Base-by-base conservation (phyloP, 768 basidiomycete genomes). In the Pisolithus tinctorius region DNA sequence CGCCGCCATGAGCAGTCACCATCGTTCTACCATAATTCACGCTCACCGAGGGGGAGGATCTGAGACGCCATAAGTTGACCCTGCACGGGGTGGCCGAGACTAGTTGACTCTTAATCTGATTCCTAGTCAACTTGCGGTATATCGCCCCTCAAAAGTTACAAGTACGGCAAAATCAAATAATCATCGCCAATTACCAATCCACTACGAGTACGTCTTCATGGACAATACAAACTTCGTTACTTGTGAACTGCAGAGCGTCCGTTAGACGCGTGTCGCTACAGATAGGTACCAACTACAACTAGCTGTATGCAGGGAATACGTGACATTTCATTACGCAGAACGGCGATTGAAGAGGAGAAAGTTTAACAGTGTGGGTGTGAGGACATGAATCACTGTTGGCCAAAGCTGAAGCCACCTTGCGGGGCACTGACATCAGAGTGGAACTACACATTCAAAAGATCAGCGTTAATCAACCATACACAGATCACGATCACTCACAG, bases 401-500 rank as follows among this genome's bases (percentile, higher is more conserved):
- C 92, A 65, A 98, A 98, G 66, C 82, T 91, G 81, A 98, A 98
- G 13, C 95, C 95, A 55, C 95, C 94, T 66, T 92, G 88, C 54
- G 95, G 94, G 37, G 87, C 91, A 58, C 79, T 81, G 61, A 91
- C 81, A 69, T 88, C 88, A 46, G 84, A 78, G 65, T 91, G 84
- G 80, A 94, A 93, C 83, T 88, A 58, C 58, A 56, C 54, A 29
- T 49, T 49, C 34, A 48, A 45, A 38, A 43, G 20, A 49, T 56
- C 40, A 59, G 49, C 39, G 36, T 23, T 51, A 14, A 9, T 25
- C 20, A 50, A 7, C 30, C 30, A 20, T 13, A 20, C 31, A 31
- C 54, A 51, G 39, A 36, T 6, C 23, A 16, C 11, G 26, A 52
- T 50, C 7, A 72, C 84, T 60, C 68, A 89, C 88, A 52, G 85